Evolutionary conservation across 805 yeast species (phyloP), one percentile per base, ranked within the genome.

Genomic region (Nakazawaea peltata): DNA sequence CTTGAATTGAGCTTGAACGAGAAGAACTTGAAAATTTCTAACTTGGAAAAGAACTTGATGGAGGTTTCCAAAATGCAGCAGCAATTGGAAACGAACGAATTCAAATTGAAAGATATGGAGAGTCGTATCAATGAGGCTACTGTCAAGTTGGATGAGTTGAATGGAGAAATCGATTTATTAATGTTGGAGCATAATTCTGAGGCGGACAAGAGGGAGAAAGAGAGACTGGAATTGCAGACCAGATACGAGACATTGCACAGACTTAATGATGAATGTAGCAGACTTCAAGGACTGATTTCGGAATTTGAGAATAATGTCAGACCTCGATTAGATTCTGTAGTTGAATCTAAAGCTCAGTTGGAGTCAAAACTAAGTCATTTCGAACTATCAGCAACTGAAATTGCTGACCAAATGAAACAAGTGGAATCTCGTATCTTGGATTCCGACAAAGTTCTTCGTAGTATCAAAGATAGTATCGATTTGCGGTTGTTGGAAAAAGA

Each of bases 381-480:
- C 18, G 50, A 51, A 28, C 15, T 28, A 5, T 25, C 37, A 4
- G 40, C 45, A 17, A 14, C 24, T 4, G 33, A 30, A 0, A 32
- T 53, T 6, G 41, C 45, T 18, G 32, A 41, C 3, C 16, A 42
- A 18, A 39, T 59, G 3, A 26, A 46, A 12, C 47, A 45, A 4
- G 39, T 62, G 1, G 68, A 65, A 29, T 32, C 34, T 2, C 45
- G 53, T 32, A 47, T 77, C 1, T 59, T 57, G n/a, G 81, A 82
- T 42, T 69, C 82, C 1, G 67, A 69, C 22, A 71, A 68, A 34
- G 71, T 75, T 33, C 77, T 80, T 45, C 70, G 85, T 21, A 75
- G 74, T 38, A 58, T 85, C 7, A 60, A 72, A 24, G 77, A 79
- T 29, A 84, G 81, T 41, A 47, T 84, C 23, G 84, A 80, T 41